Evolutionary conservation across 768 basidiomycete genomes (phyloP), one percentile per base, ranked within the genome.

Genomic region (Daedaleopsis sinensis): DNA sequence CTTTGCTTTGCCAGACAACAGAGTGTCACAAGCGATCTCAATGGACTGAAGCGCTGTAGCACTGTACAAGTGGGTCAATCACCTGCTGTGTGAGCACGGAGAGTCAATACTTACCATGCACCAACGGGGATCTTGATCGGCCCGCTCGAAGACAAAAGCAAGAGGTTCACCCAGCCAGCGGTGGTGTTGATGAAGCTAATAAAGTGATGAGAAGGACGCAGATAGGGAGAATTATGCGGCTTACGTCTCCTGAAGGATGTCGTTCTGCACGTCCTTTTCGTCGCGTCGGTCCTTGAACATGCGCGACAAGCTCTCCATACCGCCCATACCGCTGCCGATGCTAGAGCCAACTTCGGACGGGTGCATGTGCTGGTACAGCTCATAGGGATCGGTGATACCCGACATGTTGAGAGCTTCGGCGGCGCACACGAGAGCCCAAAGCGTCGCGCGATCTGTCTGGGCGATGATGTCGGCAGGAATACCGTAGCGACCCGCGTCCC

Each of bases 211-310:
- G 49, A 16, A 42, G 46, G n/a, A 54, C 18, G 21, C 32, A 32
- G 19, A 32, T 51, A 46, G 12, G 42, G 8, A 9, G 9, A 21
- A 0, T 18, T 46, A 16, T 32, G 24, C 0, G 27, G 2, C 93
- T 71, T 68, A 94, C 91, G 97, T 98, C 76, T 99, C 97, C 75
- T 98, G 97, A 46, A 99, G 80, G 65, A 99, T 91, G 70, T 99
- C 97, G 70, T 96, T 98, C 77, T 98, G 97, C 1, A 98, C 95
- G 38, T 98, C 95, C 74, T 91, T 93, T 80, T 98, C 97, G 71
- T 98, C 96, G 43, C 95, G 91, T 64, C 97, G 90, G 73, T 99
- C 97, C 76, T 94, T 97, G 85, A 99, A 99, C 97, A 99, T 99
- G 77, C 92, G 89, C 54, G 89, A 82, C 78, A 98, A 81, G 70